phyloP scores from a whole-genome alignment of 495 filamentous ascomycete genomes.

The Penicillium dipodomyicola region DNA sequence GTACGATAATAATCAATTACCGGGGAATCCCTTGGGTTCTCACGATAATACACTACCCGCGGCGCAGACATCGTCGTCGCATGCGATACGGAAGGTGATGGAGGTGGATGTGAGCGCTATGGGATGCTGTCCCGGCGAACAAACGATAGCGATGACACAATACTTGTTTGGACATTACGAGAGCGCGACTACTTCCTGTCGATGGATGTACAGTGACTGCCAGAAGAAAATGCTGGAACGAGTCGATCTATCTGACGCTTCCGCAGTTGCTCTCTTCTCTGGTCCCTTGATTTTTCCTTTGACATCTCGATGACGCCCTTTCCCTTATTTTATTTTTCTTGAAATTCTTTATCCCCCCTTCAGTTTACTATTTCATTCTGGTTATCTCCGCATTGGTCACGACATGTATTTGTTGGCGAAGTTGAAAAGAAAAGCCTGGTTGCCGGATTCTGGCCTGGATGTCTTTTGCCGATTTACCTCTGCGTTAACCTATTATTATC shows the following conservation, averaged over 20 bases:
- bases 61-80: constrained; percentile 31
- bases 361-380: constrained; percentile 26
- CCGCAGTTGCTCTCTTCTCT: constrained; percentile 10
- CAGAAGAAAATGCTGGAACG: constrained; percentile 2
- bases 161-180: constrained; percentile 27
- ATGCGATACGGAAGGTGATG: constrained; percentile 32
- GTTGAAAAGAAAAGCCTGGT: constrained; percentile 33
- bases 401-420: constrained; percentile 39
- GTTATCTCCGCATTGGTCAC: constrained; percentile 37
- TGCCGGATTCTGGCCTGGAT: constrained; percentile 38
- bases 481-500: constrained; percentile 23
- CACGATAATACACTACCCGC: constrained; percentile 34
- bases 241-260: constrained; percentile 10
- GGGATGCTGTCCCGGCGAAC: constrained; percentile 21
- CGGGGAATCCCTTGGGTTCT: constrained; percentile 26
- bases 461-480: constrained; percentile 23
- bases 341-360: constrained; percentile 19
- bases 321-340: constrained; percentile 33
- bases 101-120: constrained; percentile 25
- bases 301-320: constrained; percentile 26
- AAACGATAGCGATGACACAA: constrained; percentile 36
- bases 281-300: constrained; percentile 14
- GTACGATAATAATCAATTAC: constrained; percentile 48
- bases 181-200: constrained; percentile 15
- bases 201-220: constrained; percentile 16